Evolutionary conservation across 768 basidiomycete genomes (phyloP), one percentile per base, ranked within the genome.

Genomic region (Amanita rimosa): DNA sequence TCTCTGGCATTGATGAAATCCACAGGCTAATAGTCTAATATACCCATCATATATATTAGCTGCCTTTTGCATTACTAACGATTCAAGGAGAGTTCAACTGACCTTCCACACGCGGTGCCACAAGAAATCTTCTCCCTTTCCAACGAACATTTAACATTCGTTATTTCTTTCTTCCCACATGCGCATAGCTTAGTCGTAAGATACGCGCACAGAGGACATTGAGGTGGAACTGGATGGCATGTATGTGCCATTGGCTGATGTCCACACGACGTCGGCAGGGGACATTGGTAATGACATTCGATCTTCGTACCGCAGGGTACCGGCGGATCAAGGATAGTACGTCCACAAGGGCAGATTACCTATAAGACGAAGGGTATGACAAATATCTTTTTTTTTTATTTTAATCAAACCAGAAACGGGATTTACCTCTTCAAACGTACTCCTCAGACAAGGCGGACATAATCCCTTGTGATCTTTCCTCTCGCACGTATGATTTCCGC

Each of bases 371-470:
- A 55, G 16, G 51, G 39, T 21, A 52, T 31, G 31, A 31, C 46
- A 21, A 50, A 14, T 21, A 29, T 22, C 8, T 4, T 16, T 19
- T 14, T 9, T 24, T 19, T 14, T 9, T n/a, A n/a, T n/a, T 40
- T 26, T 26, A 49, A 26, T 14, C 36, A 38, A 19, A 13, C 13
- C 3, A 10, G 10, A 29, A 33, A 42, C 11, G 9, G 21, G 33
- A 60, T 75, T 26, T 53, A 84, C 83, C 79, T 99, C 96, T 36
- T 97, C 93, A 56, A 94, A 99, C 1, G 84, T 83, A 39, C 91
- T 91, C 61, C 82, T 75, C 44, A 95, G 67, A 64, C 96, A 99
- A 17, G 82, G 74, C 0, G 76, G 81, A 61, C 96, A 99, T 0
- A 74, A 64, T 0, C 91, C 90, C 50, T 71, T 76, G 62, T 99